Base-by-base conservation (phyloP, 2,329 filamentous ascomycete genomes). In the Talaromyces sp. region DNA sequence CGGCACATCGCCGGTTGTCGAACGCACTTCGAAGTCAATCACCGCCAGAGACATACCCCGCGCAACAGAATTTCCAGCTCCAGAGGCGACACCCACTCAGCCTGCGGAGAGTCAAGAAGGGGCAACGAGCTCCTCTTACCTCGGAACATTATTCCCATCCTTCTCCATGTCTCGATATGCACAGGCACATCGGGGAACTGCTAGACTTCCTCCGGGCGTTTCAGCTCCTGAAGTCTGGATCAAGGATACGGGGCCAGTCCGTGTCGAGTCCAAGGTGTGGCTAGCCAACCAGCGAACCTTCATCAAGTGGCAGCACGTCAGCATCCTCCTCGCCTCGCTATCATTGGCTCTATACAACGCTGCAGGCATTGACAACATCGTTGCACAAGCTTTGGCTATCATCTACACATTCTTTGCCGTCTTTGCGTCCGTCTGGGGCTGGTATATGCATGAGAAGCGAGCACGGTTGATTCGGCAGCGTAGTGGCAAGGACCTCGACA, bases 211-310 rank as follows among this genome's bases (percentile, higher is more conserved):
- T 0, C 90, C 92, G 28, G 95, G 95, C 35, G 91, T 99, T n/a
- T 85, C 85, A 23, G 88, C 96, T 72, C 95, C 95, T 1, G 86
- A 84, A 8, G 83, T 87, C 67, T 96, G 93, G 88, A 91, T 99
- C 82, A 99, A 99, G 81, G 96, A 99, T 77, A 85, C 89, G 37
- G 93, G 95, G 2, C 90, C 92, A 39, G 84, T 98, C 67, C 90
- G 92, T 73, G 92, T 99, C 63, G 95, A 99, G 79, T 92, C 92
- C 65, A 99, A 99, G 78, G 93, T 99, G 33, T 99, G 95, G 93
- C 88, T 99, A 63, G 95, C 95, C 61, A 99, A 99, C 77, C 93
- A 99, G 79, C 89, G 95, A 65, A 99, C 95, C 0, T 99, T 97
- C 74, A 88, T 99, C 76, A 98, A 97, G 77, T 99, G 95, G 95